Percentiles rank a stretch among this genome's conserved stretches.
Evolutionary conservation across 2,329 filamentous ascomycete species (phyloP).

Genomic region (Zymoseptoria pseudotritici): DNA sequence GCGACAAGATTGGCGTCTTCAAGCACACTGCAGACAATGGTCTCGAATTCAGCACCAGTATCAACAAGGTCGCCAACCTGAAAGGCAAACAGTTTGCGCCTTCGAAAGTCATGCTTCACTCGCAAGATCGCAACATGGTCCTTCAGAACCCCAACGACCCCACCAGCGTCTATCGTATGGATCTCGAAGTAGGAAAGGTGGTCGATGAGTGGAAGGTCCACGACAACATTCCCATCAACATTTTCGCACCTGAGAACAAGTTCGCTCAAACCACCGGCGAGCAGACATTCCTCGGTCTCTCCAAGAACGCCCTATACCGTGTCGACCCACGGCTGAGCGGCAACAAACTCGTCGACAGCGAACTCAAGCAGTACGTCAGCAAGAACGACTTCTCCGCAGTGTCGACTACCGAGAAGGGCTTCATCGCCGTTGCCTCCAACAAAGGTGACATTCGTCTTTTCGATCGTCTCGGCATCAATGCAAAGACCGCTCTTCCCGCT

Average conservation of each 20-base stretch:
- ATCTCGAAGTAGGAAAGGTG: slow-evolving; percentile 94
- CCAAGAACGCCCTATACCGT: slow-evolving; percentile 84
- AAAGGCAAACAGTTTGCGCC: slow-evolving; percentile 82
- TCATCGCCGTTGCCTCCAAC: slow-evolving; percentile 93
- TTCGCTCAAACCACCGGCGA: slow-evolving; percentile 95
- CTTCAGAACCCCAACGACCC: slow-evolving; percentile 75
- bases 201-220: slow-evolving; percentile 99
- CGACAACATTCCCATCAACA: slow-evolving; percentile 87
- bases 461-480: slow-evolving; percentile 90
- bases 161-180: slow-evolving; percentile 92
- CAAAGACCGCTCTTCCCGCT: slow-evolving; percentile 93
- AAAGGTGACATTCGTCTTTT: slow-evolving; percentile 97
- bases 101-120: slow-evolving; percentile 94
- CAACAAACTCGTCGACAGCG: slow-evolving; percentile 83
- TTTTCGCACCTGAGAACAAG: slow-evolving; percentile 92
- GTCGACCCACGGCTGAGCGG: slow-evolving; percentile 85
- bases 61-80: slow-evolving; percentile 88
- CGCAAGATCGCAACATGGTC: slow-evolving; percentile 82
- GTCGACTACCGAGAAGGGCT: slow-evolving; percentile 91
- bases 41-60: slow-evolving; percentile 92
- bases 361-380: slow-evolving; percentile 91
- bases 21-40: slow-evolving; percentile 91
- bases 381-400: slow-evolving; percentile 97
- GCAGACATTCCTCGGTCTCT: slow-evolving; percentile 90
- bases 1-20: slow-evolving; percentile 97